Evolutionary conservation across 2,329 filamentous ascomycete species (phyloP).

Genomic region (Fusarium torreyae): DNA sequence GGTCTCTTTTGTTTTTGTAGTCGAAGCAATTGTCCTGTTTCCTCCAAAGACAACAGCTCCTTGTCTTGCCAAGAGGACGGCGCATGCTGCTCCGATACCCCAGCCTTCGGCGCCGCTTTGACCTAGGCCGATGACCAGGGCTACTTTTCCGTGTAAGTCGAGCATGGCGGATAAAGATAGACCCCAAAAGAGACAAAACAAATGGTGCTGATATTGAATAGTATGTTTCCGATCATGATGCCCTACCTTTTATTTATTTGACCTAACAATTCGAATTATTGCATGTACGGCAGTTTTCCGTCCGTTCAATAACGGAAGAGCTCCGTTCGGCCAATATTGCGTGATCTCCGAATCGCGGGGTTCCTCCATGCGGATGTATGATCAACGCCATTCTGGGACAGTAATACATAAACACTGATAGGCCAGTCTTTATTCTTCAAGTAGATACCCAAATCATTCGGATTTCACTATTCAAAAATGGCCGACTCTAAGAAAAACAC

Average conservation of each 20-base stretch:
- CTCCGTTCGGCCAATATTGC: conserved; percentile 38
- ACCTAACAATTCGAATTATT: not conserved
- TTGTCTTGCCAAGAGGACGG: conserved; percentile 63
- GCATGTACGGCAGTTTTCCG: conserved; percentile 1
- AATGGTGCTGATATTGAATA: too few species aligned
- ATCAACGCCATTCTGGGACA: conserved; percentile 32
- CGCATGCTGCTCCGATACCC: conserved; percentile 67
- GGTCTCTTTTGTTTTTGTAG: conserved; percentile 57
- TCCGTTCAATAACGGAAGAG: not conserved
- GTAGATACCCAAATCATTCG: not conserved
- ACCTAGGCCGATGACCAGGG: conserved; percentile 63
- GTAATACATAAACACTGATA: conserved; percentile 47
- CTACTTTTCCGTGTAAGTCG: conserved; percentile 60
- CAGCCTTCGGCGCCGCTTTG: conserved; percentile 62
- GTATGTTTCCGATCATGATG: rapidly evolving
- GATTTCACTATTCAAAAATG: conserved; percentile 26
- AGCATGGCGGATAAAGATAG: conserved; percentile 49
- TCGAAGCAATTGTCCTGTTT: conserved; percentile 60
- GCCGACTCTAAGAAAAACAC: conserved; percentile 16
- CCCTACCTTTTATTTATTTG: not conserved
- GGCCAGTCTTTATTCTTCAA: conserved; percentile 13
- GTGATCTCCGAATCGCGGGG: conserved; percentile 41
- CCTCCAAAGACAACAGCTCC: conserved; percentile 67
- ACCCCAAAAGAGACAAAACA: not conserved
- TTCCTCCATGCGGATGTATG: conserved; percentile 29